Evolutionary conservation across 352 stramenopile genomes (phyloP).

Genomic region (Phytopythium oedochilum): DNA sequence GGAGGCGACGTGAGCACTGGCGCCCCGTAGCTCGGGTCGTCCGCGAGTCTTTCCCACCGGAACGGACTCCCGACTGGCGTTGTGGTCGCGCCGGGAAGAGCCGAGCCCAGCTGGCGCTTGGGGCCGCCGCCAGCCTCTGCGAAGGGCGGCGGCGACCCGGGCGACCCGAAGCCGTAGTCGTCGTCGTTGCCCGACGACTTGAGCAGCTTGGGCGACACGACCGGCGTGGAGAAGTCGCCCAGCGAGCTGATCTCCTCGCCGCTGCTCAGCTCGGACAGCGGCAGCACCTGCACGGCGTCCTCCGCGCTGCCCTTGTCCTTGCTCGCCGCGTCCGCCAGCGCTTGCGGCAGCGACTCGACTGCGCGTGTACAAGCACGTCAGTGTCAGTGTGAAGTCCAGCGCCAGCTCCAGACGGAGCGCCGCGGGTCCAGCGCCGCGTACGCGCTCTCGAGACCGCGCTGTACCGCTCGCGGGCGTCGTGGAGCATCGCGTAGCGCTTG

Average conservation of each 20-base stretch:
- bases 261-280: constrained; percentile 33
- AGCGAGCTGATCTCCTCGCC: constrained; percentile 44
- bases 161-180: constrained; percentile 46
- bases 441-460: constrained; percentile 10
- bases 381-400: not conserved
- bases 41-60: constrained; percentile 58
- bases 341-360: constrained; percentile 5
- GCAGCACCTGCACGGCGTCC: constrained; percentile 16
- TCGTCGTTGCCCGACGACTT: constrained; percentile 37
- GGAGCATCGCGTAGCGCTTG: constrained; percentile 73
- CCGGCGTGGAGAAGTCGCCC: constrained; percentile 53
- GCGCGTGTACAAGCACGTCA: not conserved
- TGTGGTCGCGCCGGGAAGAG: constrained; percentile 1
- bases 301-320: constrained; percentile 17
- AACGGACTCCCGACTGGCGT: constrained; percentile 40
- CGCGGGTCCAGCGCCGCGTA: not conserved
- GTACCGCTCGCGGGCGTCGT: constrained; percentile 36
- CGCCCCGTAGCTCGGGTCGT: constrained; percentile 54
- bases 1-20: constrained; percentile 46
- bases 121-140: constrained; percentile 22
- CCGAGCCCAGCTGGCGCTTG: constrained; percentile 1
- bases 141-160: constrained; percentile 67
- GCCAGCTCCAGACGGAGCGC: not conserved
- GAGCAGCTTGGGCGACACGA: constrained; percentile 52
- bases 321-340: constrained; percentile 16